Percentiles rank a stretch among this genome's conserved stretches.
Conservation (phyloP, 805 yeast genomes). For the Candida stauntonica region DNA sequence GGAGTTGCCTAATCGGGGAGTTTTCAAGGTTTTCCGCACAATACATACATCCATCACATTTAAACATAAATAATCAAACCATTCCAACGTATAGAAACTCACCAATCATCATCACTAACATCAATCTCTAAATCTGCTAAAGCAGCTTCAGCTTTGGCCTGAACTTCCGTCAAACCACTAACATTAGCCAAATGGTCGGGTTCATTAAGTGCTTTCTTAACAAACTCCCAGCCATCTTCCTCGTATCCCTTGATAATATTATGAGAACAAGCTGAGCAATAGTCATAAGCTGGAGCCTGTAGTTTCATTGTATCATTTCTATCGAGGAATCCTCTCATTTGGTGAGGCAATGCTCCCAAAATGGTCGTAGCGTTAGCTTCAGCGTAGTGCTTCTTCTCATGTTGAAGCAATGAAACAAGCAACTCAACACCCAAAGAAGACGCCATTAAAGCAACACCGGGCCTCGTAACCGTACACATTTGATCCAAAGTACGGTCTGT, state of each 20-base stretch:
- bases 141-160: constrained; percentile 56
- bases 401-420: constrained; percentile 69
- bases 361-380: constrained; percentile 29
- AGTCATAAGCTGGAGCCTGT: constrained; percentile 64
- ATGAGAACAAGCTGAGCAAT: constrained; percentile 85
- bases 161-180: constrained; percentile 75
- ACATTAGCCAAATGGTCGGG: constrained; percentile 64
- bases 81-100: background rate
- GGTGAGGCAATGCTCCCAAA: constrained; percentile 82
- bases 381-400: constrained; percentile 42
- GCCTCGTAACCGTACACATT: constrained; percentile 98
- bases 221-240: constrained; percentile 74
- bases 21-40: too few species aligned
- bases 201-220: constrained; percentile 62
- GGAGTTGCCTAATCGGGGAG: background rate
- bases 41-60: too few species aligned
- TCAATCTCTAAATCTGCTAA: constrained; percentile 26
- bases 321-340: constrained; percentile 80
- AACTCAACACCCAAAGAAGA: constrained; percentile 84
- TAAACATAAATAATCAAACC: too few species aligned
- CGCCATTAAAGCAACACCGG: constrained; percentile 90
- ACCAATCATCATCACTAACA: constrained; percentile 24
- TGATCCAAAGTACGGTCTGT: constrained; percentile 89
- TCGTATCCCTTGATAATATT: constrained; percentile 49
- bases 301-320: constrained; percentile 60